Percentiles rank a stretch among this genome's conserved stretches.
Conservation (phyloP, 345 rosid species). For the Lepidium africanum region DNA sequence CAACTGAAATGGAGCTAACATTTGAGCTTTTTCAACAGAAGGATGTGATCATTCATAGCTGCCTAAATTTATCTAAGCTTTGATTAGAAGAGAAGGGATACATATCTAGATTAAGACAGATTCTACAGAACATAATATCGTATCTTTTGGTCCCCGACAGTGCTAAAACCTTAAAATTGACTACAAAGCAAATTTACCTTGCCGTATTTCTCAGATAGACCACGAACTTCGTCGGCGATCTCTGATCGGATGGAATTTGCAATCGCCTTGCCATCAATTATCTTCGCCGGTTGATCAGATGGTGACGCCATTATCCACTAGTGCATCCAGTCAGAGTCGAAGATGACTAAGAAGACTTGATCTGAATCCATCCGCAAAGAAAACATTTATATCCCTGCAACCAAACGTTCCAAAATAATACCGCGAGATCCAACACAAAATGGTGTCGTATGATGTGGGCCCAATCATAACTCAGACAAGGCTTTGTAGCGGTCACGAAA, state of each 20-base stretch:
- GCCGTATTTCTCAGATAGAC: conserved; percentile 53
- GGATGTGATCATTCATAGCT: neutral
- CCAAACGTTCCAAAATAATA: conserved; percentile 4
- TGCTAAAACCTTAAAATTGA: neutral
- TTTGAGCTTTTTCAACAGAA: neutral
- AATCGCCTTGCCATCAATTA: conserved; percentile 70
- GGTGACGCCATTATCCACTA: conserved; percentile 39
- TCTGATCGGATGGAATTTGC: conserved; percentile 77
- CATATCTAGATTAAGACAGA: neutral
- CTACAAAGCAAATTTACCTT: conserved; percentile 35
- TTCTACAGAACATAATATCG: neutral
- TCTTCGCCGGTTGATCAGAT: conserved; percentile 45
- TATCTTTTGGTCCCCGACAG: neutral
- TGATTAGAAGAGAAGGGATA: neutral
- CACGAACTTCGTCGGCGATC: conserved; percentile 67
- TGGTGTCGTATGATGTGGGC: neutral
- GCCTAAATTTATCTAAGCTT: neutral
- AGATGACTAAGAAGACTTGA: neutral
- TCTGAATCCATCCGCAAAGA: conserved; percentile 2
- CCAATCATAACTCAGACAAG: conserved; percentile 6
- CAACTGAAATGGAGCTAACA: neutral
- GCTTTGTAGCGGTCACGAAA: conserved; percentile 25
- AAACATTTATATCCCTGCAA: neutral
- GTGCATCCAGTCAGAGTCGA: neutral
- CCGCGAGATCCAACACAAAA: neutral